Base-by-base conservation (phyloP, 345 rosid species). In the Brassica nigra region DNA sequence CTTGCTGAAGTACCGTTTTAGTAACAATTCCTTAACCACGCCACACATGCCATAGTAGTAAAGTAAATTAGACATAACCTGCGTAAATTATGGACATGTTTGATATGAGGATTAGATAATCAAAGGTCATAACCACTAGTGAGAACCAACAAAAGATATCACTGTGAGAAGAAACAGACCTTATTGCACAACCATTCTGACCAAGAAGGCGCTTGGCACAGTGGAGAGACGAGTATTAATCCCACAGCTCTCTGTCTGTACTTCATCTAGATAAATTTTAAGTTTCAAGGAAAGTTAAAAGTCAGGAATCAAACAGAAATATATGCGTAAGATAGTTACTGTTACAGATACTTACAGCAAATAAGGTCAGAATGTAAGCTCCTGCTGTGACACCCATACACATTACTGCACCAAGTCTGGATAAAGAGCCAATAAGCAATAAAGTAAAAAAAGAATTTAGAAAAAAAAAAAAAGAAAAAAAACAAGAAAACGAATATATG, bases 321-420 rank as follows among this genome's bases (percentile, higher is more conserved):
- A 72, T 31, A 37, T 30, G 36, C 63, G 8, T 16, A 7, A 66
- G 55, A 42, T 14, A 42, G 3, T 28, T 8, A 30, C 12, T 11
- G 6, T 78, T 42, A 54, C 62, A 75, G 29, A 70, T 76, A 76
- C 97, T 85, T 84, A 96, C 99, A 68, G 99, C 97, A 84, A 96
- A 96, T 36, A 92, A 76, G 49, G 98, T 89, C 76, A 96, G 90
- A 84, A 93, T 80, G 81, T 96, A 93, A 16, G 99, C 99, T 84
- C 99, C 99, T 31, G 97, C 97, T 55, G 95, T 90, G 76, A 93
- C 98, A 68, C 99, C 99, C 97, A 96, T 86, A 76, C 99, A 96
- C 98, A 93, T 93, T 30, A 96, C 99, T 68, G 92, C 86, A 80
- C 93, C 97, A 69, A 96, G 97, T 80, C 98, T 96, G 80, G 23